Base-by-base conservation (phyloP, 331 rosid species). In the Quercus tomentella region DNA sequence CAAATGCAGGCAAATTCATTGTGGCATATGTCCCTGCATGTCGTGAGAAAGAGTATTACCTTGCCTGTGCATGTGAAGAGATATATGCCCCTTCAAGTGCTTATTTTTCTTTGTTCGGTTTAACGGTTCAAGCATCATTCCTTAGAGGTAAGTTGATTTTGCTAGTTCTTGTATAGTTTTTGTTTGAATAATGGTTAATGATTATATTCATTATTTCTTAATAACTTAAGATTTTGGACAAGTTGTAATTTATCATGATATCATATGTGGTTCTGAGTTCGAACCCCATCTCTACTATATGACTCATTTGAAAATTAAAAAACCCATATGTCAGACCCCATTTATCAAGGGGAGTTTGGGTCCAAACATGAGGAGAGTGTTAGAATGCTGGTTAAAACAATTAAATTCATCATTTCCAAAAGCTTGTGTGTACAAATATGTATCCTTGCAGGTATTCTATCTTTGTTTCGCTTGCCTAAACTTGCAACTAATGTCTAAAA, bases 11-110 rank as follows among this genome's bases (percentile, higher is more conserved):
- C 71, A 95, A 95, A 81, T 83, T 92, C 84, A 68, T 89, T 75
- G 91, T 95, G 88, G 98, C 96, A 41, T 95, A 80, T 74, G 86
- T 87, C 79, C 97, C 98, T 76, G 85, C 89, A 51, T 95, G 97
- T 81, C 86, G 82, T 71, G 97, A 95, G 87, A 92, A 95, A 77
- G 98, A 95, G 77, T 92, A 95, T 85, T 92, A 90, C 86, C 88
- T 95, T 77, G 97, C 97, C 1, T 86, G 91, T 77, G 97, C 98
- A 3, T 95, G 97, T 74, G 96, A 92, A 26, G 97, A 95, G 79
- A 95, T 92, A 85, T 95, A 90, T 76, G 93, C 89, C 69, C 98
- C 97, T 85, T 97, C 97, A 11, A 91, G 97, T 87, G 97, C 97
- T 76, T 91, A 86, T 82, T 85, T 91, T 89, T 90, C 97, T 71